These are phyloP conservation scores for Luffa acutangula DNA, from an alignment of 306 rosid genomes.

Conservation along the genomic window DNA sequence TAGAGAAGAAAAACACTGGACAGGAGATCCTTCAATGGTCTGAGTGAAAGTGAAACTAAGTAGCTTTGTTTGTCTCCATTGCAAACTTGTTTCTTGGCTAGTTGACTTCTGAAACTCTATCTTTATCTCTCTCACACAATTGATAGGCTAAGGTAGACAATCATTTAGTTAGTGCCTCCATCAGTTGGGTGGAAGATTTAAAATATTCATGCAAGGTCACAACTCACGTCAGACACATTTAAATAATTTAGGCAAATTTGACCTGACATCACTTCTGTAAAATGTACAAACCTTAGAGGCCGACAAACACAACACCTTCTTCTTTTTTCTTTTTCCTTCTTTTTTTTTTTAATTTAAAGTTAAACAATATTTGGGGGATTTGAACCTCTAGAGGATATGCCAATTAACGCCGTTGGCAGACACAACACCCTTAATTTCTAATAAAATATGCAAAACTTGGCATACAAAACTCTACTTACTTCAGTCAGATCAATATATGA, in stretches of 20 bases:
- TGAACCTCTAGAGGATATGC: too few species aligned
- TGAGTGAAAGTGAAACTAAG: slow-evolving; percentile 8
- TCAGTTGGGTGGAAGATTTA: slow-evolving; percentile 16
- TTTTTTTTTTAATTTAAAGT: too few species aligned
- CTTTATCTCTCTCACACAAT: slow-evolving; percentile 28
- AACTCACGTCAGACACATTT: neutral
- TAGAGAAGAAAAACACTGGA: slow-evolving; percentile 13
- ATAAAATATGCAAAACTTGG: neutral
- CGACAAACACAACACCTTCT: neutral
- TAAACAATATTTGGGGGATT: too few species aligned
- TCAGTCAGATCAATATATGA: neutral
- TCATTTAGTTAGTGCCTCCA: slow-evolving; percentile 22
- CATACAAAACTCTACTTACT: neutral
- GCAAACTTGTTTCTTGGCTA: slow-evolving; percentile 21
- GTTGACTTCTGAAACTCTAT: slow-evolving; percentile 27
- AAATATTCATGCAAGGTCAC: slow-evolving; percentile 11
- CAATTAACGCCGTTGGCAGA: neutral
- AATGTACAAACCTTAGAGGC: neutral
- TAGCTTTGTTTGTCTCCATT: slow-evolving; percentile 24
- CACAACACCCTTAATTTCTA: neutral
- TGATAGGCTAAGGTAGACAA: slow-evolving; percentile 23
- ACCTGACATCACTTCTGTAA: neutral
- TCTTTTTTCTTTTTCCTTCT: too few species aligned
- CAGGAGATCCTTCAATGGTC: neutral
- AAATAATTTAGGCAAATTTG: neutral